Evolutionary conservation across 1,139 yeast genomes (phyloP).

Genomic region (Protomyces inouyei): DNA sequence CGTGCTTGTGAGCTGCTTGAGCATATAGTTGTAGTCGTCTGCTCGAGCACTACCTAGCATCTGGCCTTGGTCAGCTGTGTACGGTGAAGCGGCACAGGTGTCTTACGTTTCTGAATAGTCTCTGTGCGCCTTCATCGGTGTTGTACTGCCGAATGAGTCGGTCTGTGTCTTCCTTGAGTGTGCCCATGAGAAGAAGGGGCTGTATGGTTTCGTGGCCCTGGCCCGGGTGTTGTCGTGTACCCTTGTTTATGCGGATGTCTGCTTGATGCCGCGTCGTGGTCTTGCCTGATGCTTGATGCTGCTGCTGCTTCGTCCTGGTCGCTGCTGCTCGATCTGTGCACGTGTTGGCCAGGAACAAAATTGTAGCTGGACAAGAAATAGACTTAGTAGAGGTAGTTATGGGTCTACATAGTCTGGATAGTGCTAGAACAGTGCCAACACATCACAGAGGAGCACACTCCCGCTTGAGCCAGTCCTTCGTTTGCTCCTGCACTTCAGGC

Average conservation of each 20-base stretch:
- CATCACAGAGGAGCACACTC: slow-evolving; percentile 15
- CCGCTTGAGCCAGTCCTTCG: slow-evolving; percentile 12
- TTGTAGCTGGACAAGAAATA: too few relatives aligned
- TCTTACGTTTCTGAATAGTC: neutral
- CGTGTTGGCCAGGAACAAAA: too few relatives aligned
- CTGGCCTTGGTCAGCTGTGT: neutral
- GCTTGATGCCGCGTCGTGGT: too few relatives aligned
- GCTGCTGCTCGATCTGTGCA: too few relatives aligned
- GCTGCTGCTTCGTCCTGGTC: too few relatives aligned
- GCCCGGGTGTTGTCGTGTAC: too few relatives aligned
- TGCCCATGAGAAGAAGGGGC: neutral
- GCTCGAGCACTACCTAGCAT: neutral
- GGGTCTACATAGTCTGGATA: too few relatives aligned
- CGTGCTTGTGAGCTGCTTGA: neutral
- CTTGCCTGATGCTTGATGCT: too few relatives aligned
- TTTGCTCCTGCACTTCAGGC: slow-evolving; percentile 33
- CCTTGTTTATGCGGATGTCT: too few relatives aligned
- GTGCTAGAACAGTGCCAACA: too few relatives aligned
- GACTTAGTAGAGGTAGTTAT: too few relatives aligned
- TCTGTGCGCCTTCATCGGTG: neutral
- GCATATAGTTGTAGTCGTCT: neutral
- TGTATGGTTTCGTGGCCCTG: neutral
- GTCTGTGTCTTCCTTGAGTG: neutral
- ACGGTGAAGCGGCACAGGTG: neutral
- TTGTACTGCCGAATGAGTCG: neutral